phyloP scores from a whole-genome alignment of 148 eudicot species.

The Rhododendron williamsianum region DNA sequence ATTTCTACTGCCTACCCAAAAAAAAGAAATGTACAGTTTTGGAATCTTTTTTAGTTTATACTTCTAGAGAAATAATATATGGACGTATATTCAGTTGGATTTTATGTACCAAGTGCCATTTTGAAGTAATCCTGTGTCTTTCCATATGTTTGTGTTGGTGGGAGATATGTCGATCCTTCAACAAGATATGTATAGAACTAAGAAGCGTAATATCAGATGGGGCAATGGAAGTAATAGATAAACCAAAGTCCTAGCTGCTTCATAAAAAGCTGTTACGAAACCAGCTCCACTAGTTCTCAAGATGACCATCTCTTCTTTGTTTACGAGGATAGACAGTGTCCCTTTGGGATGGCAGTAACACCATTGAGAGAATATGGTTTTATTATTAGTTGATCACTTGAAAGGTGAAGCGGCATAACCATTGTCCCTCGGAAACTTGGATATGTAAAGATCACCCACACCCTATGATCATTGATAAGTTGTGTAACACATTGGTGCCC shows the following conservation, averaged over 20 bases:
- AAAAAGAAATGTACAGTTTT: background rate
- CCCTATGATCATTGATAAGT: background rate
- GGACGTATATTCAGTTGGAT: background rate
- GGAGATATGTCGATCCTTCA: background rate
- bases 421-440: background rate
- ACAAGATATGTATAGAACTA: background rate
- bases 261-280: background rate
- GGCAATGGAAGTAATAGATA: background rate
- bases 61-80: background rate
- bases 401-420: background rate
- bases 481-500: background rate
- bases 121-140: background rate
- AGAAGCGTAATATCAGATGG: background rate
- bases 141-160: background rate
- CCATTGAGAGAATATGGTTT: background rate
- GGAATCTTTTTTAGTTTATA: background rate
- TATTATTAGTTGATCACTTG: background rate
- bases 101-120: background rate
- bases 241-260: background rate
- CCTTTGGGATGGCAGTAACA: background rate
- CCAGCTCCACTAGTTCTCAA: background rate
- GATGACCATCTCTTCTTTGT: background rate
- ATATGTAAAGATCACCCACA: background rate
- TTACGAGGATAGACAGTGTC: background rate
- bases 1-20: background rate